Evolutionary conservation across 805 yeast genomes (phyloP).

Genomic region (Cyberlindnera mrakii): DNA sequence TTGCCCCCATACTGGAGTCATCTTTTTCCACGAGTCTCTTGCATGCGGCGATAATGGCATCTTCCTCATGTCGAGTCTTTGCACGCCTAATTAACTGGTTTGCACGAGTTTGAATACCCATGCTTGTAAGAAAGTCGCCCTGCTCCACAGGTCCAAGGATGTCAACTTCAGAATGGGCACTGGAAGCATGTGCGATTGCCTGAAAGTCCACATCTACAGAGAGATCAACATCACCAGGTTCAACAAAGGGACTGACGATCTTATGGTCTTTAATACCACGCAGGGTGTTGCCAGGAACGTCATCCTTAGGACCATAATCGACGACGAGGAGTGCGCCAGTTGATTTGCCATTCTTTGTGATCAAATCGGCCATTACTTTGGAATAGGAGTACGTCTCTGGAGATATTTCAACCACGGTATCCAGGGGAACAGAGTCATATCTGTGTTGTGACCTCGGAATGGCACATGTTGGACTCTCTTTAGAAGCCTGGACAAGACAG

Average conservation of each 20-base stretch:
- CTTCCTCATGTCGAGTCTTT: conserved; percentile 36
- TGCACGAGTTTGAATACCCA: conserved; percentile 71
- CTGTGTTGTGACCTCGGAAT: conserved; percentile 48
- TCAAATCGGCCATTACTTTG: conserved; percentile 43
- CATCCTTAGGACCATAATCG: conserved; percentile 67
- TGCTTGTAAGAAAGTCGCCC: conserved; percentile 69
- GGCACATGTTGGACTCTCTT: conserved; percentile 55
- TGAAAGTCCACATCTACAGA: conserved; percentile 81
- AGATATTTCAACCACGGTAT: conserved; percentile 63
- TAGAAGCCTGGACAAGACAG: conserved; percentile 49
- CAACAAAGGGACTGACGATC: conserved; percentile 67
- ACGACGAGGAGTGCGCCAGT: conserved; percentile 64
- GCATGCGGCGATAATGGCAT: conserved; percentile 51
- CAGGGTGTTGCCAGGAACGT: conserved; percentile 64
- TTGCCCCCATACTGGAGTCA: conserved; percentile 64
- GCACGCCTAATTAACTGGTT: conserved; percentile 47
- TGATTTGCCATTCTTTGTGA: conserved; percentile 26
- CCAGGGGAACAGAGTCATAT: conserved; percentile 46
- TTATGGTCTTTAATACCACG: conserved; percentile 70
- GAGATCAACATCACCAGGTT: conserved; percentile 76
- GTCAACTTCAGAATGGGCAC: conserved; percentile 17
- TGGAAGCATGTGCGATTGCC: conserved; percentile 36
- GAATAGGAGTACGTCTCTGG: conserved; percentile 64
- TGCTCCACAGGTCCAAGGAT: conserved; percentile 62
- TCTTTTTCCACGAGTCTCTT: conserved; percentile 56